Conservation (phyloP, 306 rosid species). For the Hylodesmum podocarpum region DNA sequence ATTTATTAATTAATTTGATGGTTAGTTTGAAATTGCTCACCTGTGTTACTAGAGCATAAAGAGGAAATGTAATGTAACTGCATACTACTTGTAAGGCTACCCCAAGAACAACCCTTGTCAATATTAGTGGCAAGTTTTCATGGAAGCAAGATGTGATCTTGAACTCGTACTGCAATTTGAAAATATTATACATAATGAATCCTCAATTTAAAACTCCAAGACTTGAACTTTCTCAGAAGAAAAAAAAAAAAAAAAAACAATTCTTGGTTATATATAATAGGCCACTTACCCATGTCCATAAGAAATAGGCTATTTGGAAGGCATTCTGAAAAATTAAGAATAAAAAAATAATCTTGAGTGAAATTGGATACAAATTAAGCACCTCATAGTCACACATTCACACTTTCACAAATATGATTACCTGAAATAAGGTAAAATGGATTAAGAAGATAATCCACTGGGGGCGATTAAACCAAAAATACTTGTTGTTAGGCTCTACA, state of each 20-base stretch:
- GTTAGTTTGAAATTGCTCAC: slow-evolving; percentile 22
- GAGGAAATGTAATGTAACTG: slow-evolving; percentile 71
- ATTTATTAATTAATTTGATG: neutral
- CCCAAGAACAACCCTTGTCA: slow-evolving; percentile 55
- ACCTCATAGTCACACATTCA: neutral
- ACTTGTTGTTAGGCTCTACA: slow-evolving; percentile 66
- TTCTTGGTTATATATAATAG: neutral
- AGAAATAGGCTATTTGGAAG: slow-evolving; percentile 63
- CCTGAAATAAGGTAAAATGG: slow-evolving; percentile 64
- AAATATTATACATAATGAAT: neutral
- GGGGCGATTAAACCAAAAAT: slow-evolving; percentile 66
- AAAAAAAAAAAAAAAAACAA: too few species aligned
- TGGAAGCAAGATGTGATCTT: slow-evolving; percentile 60
- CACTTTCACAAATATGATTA: neutral
- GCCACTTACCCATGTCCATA: slow-evolving; percentile 49
- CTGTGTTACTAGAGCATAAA: slow-evolving; percentile 67
- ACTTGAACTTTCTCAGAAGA: neutral
- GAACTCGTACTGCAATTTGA: slow-evolving; percentile 49
- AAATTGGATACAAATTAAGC: neutral
- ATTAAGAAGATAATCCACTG: slow-evolving; percentile 59
- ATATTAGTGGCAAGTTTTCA: slow-evolving; percentile 45
- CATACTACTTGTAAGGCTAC: slow-evolving; percentile 55
- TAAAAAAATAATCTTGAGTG: neutral
- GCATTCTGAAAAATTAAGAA: slow-evolving; percentile 49
- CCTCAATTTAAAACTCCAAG: neutral